These are phyloP conservation scores for Apiospora pterosperma DNA, from an alignment of 2,329 filamentous ascomycete species.

Conservation along the genomic window DNA sequence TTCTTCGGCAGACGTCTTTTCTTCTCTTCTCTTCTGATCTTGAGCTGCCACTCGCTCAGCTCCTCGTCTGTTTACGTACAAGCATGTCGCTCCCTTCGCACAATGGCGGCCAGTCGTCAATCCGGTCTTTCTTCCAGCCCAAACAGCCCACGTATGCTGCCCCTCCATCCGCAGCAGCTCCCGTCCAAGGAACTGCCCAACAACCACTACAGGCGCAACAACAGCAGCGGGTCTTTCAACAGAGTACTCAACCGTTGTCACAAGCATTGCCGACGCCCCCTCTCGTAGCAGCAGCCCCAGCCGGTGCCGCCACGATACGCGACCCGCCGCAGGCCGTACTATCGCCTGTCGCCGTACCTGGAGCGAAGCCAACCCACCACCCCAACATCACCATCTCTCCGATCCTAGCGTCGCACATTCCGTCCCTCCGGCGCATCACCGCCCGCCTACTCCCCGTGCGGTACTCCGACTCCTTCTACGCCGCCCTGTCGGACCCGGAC, in stretches of 20 bases:
- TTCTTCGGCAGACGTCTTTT: neutral
- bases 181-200: neutral
- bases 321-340: slow-evolving; percentile 16
- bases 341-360: slow-evolving; percentile 19
- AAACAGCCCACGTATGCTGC: slow-evolving; percentile 40
- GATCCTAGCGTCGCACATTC: slow-evolving; percentile 48
- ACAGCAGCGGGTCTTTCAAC: neutral
- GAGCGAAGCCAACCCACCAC: slow-evolving; percentile 35
- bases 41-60: slow-evolving; percentile 3
- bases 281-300: slow-evolving; percentile 12
- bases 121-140: slow-evolving; percentile 60
- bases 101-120: slow-evolving; percentile 46
- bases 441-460: slow-evolving; percentile 60
- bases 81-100: slow-evolving; percentile 35
- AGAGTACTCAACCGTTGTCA: neutral
- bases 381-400: slow-evolving; percentile 50
- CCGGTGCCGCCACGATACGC: slow-evolving; percentile 11
- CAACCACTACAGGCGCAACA: slow-evolving; percentile 9
- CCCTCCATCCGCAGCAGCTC: slow-evolving; percentile 15
- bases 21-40: neutral
- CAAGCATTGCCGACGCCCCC: slow-evolving; percentile 13
- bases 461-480: slow-evolving; percentile 64
- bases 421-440: slow-evolving; percentile 61
- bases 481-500: slow-evolving; percentile 46
- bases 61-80: neutral